phyloP scores from a whole-genome alignment of 2,329 filamentous ascomycete species.

The Paracoccidioides brasiliensis region DNA sequence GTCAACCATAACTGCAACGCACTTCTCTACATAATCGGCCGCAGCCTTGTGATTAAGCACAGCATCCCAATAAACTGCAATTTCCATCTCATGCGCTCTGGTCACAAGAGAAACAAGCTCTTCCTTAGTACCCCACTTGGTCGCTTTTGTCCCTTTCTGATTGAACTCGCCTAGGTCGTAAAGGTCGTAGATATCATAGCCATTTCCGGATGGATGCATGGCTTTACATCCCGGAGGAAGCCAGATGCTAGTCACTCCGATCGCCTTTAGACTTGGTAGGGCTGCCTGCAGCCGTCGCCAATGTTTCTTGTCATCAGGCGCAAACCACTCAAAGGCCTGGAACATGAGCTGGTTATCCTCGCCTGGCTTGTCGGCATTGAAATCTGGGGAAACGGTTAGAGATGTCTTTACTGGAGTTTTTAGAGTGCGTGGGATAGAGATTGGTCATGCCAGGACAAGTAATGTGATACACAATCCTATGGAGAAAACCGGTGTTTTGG shows the following conservation, averaged over 20 bases:
- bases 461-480: too few relatives aligned
- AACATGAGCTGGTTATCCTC: slow-evolving; percentile 45
- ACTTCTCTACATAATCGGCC: slow-evolving; percentile 52
- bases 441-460: too few relatives aligned
- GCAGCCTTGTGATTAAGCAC: slow-evolving; percentile 62
- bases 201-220: slow-evolving; percentile 47
- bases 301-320: slow-evolving; percentile 47
- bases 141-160: slow-evolving; percentile 49
- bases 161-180: slow-evolving; percentile 61
- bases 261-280: slow-evolving; percentile 42
- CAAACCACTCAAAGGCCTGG: slow-evolving; percentile 62
- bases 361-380: not conserved
- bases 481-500: too few relatives aligned
- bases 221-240: slow-evolving; percentile 61
- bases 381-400: not conserved
- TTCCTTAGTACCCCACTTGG: slow-evolving; percentile 56
- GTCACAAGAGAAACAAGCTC: slow-evolving; percentile 44
- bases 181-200: slow-evolving; percentile 58
- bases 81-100: slow-evolving; percentile 38
- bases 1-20: slow-evolving; percentile 51
- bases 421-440: too few relatives aligned
- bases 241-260: slow-evolving; percentile 53
- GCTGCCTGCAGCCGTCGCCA: slow-evolving; percentile 45
- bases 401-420: not conserved
- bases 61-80: slow-evolving; percentile 55